Evolutionary conservation across 1,139 yeast genomes (phyloP).

Genomic region (Blastobotrys buckinghamii): DNA sequence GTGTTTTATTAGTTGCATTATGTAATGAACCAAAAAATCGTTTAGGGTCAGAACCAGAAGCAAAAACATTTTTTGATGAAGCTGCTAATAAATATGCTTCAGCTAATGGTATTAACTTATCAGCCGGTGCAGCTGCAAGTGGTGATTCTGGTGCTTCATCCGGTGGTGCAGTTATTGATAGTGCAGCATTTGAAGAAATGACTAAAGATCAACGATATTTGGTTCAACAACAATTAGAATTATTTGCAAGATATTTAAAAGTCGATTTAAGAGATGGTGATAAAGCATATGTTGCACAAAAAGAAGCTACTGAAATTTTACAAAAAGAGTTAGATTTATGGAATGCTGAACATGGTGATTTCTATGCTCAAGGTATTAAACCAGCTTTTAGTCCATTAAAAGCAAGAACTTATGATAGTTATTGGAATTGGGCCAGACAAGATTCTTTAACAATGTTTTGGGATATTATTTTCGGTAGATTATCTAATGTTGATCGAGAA

Average conservation of each 20-base stretch:
- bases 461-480: slow-evolving; percentile 91
- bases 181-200: slow-evolving; percentile 93
- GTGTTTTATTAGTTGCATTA: slow-evolving; percentile 74
- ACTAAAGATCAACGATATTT: slow-evolving; percentile 84
- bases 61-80: slow-evolving; percentile 80
- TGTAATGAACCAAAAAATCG: slow-evolving; percentile 89
- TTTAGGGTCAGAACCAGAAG: slow-evolving; percentile 79
- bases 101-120: slow-evolving; percentile 67
- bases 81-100: slow-evolving; percentile 83
- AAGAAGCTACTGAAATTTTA: slow-evolving; percentile 74
- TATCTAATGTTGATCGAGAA: slow-evolving; percentile 88
- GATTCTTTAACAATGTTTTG: slow-evolving; percentile 90
- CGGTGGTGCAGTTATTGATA: slow-evolving; percentile 87
- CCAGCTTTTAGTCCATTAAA: slow-evolving; percentile 88
- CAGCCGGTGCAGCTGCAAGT: slow-evolving; percentile 59
- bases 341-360: slow-evolving; percentile 93
- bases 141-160: slow-evolving; percentile 51
- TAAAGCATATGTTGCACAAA: slow-evolving; percentile 78
- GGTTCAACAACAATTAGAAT: slow-evolving; percentile 94
- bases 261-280: slow-evolving; percentile 89
- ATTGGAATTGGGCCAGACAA: slow-evolving; percentile 99
- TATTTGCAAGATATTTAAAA: slow-evolving; percentile 89
- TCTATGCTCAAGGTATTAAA: slow-evolving; percentile 83
- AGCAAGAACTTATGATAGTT: slow-evolving; percentile 94
- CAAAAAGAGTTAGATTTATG: slow-evolving; percentile 91